Percentiles rank a stretch among this genome's conserved stretches.
Evolutionary conservation across 495 filamentous ascomycete genomes (phyloP).

Genomic region (Bryoglossum gracile): DNA sequence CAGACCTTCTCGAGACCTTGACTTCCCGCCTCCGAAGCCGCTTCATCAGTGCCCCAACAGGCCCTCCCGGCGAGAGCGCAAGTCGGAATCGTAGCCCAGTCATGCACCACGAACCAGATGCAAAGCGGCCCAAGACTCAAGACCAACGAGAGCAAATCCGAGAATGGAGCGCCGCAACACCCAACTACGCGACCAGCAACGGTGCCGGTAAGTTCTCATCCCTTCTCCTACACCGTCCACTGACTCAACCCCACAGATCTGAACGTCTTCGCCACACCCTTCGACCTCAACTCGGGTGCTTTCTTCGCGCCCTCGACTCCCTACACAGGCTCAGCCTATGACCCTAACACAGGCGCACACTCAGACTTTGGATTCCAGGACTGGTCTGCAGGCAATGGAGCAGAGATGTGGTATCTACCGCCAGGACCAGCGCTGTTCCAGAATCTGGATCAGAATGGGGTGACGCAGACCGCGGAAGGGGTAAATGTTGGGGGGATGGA

Average conservation of each 20-base stretch:
- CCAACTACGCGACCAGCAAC: slow-evolving; percentile 16
- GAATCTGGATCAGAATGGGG: slow-evolving; percentile 41
- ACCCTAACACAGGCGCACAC: slow-evolving; percentile 28
- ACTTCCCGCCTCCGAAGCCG: slow-evolving; percentile 66
- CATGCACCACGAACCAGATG: slow-evolving; percentile 13
- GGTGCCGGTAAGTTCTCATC: slow-evolving; percentile 13
- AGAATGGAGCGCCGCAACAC: slow-evolving; percentile 24
- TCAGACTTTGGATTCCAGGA: slow-evolving; percentile 26
- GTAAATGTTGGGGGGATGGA: slow-evolving; percentile 51
- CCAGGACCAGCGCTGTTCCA: slow-evolving; percentile 48
- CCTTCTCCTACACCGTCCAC: background rate
- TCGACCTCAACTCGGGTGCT: slow-evolving; percentile 39
- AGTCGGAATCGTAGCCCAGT: slow-evolving; percentile 18
- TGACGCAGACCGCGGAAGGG: slow-evolving; percentile 52
- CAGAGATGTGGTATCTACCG: slow-evolving; percentile 53
- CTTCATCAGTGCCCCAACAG: slow-evolving; percentile 55
- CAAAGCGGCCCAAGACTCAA: slow-evolving; percentile 18
- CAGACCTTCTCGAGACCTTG: slow-evolving; percentile 80
- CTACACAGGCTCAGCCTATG: slow-evolving; percentile 32
- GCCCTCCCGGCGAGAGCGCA: slow-evolving; percentile 4
- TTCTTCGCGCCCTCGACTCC: slow-evolving; percentile 39
- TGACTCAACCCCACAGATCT: too few species aligned
- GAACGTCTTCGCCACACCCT: slow-evolving; percentile 42
- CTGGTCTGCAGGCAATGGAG: slow-evolving; percentile 36
- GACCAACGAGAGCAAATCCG: slow-evolving; percentile 16